Base-by-base conservation (phyloP, 2,329 filamentous ascomycete genomes). In the Acrocalymma vagum region DNA sequence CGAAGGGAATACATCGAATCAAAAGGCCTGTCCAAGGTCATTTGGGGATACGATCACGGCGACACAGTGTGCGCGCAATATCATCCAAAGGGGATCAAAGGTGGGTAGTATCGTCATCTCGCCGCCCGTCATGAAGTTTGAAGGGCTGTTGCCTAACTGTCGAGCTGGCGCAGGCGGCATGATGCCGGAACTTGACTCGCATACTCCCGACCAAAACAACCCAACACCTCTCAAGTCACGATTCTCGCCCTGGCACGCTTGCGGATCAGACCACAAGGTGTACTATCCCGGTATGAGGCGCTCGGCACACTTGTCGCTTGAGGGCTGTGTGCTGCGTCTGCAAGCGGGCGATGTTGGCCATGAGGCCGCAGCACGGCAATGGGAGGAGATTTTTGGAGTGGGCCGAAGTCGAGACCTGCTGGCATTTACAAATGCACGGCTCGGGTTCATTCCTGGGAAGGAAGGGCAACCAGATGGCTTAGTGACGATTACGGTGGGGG, bases 171-270 rank as follows among this genome's bases (percentile, higher is more conserved):
- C 25, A 71, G 69, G 72, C 11, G 71, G 72, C 23, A 65, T 74
- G 55, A 74, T 74, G 60, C 70, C 71, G 3, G 72, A 75, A 50
- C 63, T 75, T 15, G 72, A 75, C 48, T 72, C 70, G 15, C 72
- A 74, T 33, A 29, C 47, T 6, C 47, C 63, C 2, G 60, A 55
- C 11, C 40, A 58, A 2, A 48, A 53, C 14, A 72, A 73, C 34
- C 67, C 69, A 1, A 63, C 58, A n/a, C 73, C 72, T 0, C 42
- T 77, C 3, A 48, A 50, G 25, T 54, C 64, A 5, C 57, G 57
- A 3, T 74, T 73, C 53, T 72, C 70, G 8, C 73, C 70, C 1
- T 78, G 74, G 74, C 73, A 77, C 51, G 69, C 72, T 1, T 74
- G 69, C 35, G 73, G 73, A 0, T 40, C 58, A 2, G 57, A 71